Conservation (phyloP, 2,329 filamentous ascomycete genomes). For the Rasamsonia emersonii region DNA sequence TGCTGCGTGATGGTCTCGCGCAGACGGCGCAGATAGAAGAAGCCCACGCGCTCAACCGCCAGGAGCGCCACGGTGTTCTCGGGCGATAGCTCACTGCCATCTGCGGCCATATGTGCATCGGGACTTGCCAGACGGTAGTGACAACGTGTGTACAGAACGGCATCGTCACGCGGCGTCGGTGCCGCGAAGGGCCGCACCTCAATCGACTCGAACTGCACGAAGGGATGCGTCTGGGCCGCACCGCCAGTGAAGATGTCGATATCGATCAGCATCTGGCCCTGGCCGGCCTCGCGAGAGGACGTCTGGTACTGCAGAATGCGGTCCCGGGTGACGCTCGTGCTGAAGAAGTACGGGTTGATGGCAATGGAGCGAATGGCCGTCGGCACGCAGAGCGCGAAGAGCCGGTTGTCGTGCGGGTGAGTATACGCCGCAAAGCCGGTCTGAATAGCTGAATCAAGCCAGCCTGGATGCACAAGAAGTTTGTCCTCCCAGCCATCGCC, state of each 20-base stretch:
- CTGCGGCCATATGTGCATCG: no score
- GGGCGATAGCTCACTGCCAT: no score
- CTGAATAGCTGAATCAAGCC: background rate
- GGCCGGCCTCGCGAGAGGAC: no score
- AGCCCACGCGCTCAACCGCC: conserved; percentile 4
- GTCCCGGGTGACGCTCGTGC: conserved; percentile 5
- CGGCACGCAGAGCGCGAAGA: conserved; percentile 14
- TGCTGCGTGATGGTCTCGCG: conserved; percentile 3
- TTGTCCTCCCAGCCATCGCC: background rate
- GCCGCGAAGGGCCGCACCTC: conserved; percentile 8
- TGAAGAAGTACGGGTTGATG: conserved; percentile 10
- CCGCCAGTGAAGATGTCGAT: conserved; percentile 15
- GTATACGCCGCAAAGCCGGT: conserved; percentile 12
- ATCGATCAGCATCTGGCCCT: no score
- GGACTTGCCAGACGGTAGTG: conserved; percentile 3
- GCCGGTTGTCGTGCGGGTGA: conserved; percentile 11
- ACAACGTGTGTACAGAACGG: conserved; percentile 3
- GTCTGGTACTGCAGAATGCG: conserved; percentile 12
- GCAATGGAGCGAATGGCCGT: conserved; percentile 14
- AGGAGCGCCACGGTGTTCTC: background rate
- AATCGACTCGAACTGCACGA: conserved; percentile 3
- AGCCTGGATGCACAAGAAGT: background rate
- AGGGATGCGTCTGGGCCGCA: no score
- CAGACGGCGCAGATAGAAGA: conserved; percentile 9
- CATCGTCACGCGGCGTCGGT: conserved; percentile 5